Evolutionary conservation across 2,329 filamentous ascomycete genomes (phyloP).

Genomic region (Aureobasidium leucospermi): DNA sequence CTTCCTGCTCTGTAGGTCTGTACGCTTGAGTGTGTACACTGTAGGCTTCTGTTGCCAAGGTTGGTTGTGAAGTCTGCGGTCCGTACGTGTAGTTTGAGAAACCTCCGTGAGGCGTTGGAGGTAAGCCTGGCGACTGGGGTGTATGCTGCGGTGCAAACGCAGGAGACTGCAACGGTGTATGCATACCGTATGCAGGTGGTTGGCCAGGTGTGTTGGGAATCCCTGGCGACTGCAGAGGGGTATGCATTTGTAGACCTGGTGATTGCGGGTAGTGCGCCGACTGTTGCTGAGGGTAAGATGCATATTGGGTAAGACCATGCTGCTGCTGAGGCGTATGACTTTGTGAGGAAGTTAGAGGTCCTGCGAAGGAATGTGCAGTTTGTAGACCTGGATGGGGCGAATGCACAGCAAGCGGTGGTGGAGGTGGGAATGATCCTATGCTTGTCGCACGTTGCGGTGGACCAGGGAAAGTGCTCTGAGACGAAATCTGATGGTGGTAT

Average conservation of each 20-base stretch:
- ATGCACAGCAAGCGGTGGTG: constrained; percentile 22
- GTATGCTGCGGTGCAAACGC: constrained; percentile 21
- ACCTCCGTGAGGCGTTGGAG: constrained; percentile 42
- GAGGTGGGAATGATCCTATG: constrained; percentile 27
- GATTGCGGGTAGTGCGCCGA: constrained; percentile 15
- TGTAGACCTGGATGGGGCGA: constrained; percentile 8
- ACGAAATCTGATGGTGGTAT: constrained; percentile 8
- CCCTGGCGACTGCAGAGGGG: constrained; percentile 21
- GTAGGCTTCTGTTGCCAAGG: constrained; percentile 37
- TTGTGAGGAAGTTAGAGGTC: constrained; percentile 18
- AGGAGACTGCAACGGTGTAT: constrained; percentile 27
- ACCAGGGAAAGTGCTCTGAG: constrained; percentile 28
- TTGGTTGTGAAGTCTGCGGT: constrained; percentile 23
- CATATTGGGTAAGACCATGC: constrained; percentile 27
- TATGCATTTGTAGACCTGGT: neutral
- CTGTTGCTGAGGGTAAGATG: constrained; percentile 19
- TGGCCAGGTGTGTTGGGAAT: constrained; percentile 24
- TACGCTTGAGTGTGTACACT: constrained; percentile 62
- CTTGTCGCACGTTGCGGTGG: constrained; percentile 27
- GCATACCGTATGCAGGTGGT: constrained; percentile 30
- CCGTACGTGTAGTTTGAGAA: constrained; percentile 50
- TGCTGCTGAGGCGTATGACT: constrained; percentile 18
- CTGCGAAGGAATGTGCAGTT: constrained; percentile 15
- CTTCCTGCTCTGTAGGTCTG: constrained; percentile 58
- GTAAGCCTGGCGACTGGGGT: constrained; percentile 22